Conservation (phyloP, 1,284 basidiomycete species). For the Sporisorium reilianum region DNA sequence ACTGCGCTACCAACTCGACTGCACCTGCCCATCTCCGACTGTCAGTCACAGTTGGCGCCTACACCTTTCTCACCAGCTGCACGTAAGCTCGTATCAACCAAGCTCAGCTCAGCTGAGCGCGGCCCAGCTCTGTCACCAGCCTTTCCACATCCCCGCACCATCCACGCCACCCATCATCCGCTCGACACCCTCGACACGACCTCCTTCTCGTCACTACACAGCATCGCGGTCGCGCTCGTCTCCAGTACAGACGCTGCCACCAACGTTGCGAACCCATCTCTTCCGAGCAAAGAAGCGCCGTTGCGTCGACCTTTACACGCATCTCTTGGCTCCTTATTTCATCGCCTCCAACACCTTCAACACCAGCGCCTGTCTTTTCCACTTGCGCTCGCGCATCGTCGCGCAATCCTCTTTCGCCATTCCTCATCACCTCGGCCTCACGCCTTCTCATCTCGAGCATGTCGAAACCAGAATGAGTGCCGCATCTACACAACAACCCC, state of each 20-base stretch:
- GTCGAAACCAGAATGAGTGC: constrained; percentile 36
- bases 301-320: not conserved
- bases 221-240: not conserved
- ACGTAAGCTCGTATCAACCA: not conserved
- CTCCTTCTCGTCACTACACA: not conserved
- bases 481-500: constrained; percentile 30
- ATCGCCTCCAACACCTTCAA: too few species aligned
- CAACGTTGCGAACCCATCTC: too few species aligned
- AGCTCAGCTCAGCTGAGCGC: not conserved
- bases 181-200: not conserved
- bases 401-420: constrained; percentile 11
- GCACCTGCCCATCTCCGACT: not conserved
- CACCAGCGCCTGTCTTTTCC: not conserved
- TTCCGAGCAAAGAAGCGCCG: not conserved
- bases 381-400: not conserved
- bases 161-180: not conserved
- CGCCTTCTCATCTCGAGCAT: constrained; percentile 29
- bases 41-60: not conserved
- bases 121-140: not conserved
- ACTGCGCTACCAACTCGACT: too few species aligned
- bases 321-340: not conserved
- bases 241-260: not conserved
- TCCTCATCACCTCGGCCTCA: constrained; percentile 13
- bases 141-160: not conserved
- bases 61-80: not conserved